Evolutionary conservation across 345 rosid species (phyloP), one percentile per base, ranked within the genome.

Genomic region (Corymbia maculata): DNA sequence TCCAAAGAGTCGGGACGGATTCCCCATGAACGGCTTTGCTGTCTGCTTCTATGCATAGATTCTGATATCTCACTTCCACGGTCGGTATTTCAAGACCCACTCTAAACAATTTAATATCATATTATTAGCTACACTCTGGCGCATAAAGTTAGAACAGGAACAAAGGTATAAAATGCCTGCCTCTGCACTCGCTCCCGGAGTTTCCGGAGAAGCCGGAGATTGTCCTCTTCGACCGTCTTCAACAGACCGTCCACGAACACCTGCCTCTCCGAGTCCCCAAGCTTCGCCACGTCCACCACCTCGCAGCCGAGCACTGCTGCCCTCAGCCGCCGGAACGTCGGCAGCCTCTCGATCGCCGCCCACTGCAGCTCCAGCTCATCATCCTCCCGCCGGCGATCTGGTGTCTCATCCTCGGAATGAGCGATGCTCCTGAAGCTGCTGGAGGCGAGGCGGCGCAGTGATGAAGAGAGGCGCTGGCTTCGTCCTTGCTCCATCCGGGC

Each of bases 271-370:
- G 86, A 12, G 53, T 87, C 88, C 26, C 90, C 90, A 8, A 94
- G 92, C 92, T 92, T 86, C 2, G 91, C 86, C 32, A 93, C 95
- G 28, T 94, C 95, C 21, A 89, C 88, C 80, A 88, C 88, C 84
- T 88, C 17, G 57, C 50, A 9, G 44, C 88, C 92, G 13, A 93
- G 88, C 85, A 93, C 70, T 13, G 94, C 89, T 2, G 92, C 88
- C 86, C 90, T 89, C 8, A 90, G 61, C 59, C 92, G 88, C 21
- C 32, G 47, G 26, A 10, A 80, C 6, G 93, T 92, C 14, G 94
- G 95, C 53, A 94, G 85, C 86, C 94, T 90, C 90, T 94, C 92
- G 9, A 92, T 89, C 0, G 92, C 93, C 4, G 91, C 94, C 94
- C 93, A 92, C 90, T 89, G 93, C 68, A 92, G 52, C 68, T 89